Conservation (phyloP, 768 basidiomycete genomes). For the Ramaria rubella region DNA sequence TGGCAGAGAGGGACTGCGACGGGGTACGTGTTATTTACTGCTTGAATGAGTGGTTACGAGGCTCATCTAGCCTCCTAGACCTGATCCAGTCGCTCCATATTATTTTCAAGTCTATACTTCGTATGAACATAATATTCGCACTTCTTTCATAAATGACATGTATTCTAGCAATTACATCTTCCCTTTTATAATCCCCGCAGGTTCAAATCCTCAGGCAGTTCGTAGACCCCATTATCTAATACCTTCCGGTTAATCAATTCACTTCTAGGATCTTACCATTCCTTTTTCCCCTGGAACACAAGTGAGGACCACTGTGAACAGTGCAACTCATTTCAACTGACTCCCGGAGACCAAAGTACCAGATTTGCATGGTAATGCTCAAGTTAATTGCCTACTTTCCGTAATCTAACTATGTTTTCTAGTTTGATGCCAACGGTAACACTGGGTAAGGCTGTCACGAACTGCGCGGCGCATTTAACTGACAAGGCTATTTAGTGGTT, state of each 20-base stretch:
- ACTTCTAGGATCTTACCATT: conserved; percentile 47
- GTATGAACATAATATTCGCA: conserved; percentile 29
- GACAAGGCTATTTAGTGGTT: conserved; percentile 35
- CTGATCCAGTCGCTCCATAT: conserved; percentile 50
- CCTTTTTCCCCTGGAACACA: conserved; percentile 54
- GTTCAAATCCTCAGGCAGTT: conserved; percentile 42
- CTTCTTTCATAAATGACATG: neutral
- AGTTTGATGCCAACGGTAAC: conserved; percentile 53
- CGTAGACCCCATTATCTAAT: conserved; percentile 18
- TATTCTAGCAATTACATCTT: conserved; percentile 39
- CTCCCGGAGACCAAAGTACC: conserved; percentile 35
- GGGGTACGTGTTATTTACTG: conserved; percentile 21
- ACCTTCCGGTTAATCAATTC: conserved; percentile 3
- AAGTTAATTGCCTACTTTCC: neutral
- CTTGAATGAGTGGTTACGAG: neutral
- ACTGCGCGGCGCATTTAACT: neutral
- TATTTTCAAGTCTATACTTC: conserved; percentile 56
- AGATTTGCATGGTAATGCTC: conserved; percentile 54
- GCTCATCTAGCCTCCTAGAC: conserved; percentile 29
- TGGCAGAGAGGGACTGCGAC: conserved; percentile 22
- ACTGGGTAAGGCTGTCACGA: conserved; percentile 25
- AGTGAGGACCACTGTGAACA: conserved; percentile 25
- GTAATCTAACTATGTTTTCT: neutral
- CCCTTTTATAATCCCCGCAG: conserved; percentile 47
- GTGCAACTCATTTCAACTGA: neutral